A percentile compares a stretch with the other conserved stretches of the same genome.
Evolutionary conservation across 768 basidiomycete species (phyloP).

Genomic region (Calocybe cyanea): DNA sequence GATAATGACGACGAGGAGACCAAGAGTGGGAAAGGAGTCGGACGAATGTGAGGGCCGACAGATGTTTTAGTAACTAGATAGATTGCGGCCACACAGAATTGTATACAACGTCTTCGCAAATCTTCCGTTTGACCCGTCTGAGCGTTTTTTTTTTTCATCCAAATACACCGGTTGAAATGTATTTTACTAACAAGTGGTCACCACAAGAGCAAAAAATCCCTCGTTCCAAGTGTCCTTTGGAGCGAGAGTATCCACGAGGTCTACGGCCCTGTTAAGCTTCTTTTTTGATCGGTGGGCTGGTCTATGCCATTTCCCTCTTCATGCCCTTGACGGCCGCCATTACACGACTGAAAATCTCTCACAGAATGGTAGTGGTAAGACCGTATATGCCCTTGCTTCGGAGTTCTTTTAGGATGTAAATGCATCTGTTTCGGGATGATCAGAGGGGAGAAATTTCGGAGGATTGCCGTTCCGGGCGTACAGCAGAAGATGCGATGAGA

Average conservation of each 20-base stretch:
- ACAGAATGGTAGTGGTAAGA: conserved; percentile 60
- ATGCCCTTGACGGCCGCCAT: conserved; percentile 60
- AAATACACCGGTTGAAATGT: no score
- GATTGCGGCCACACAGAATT: no score
- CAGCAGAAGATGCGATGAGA: conserved; percentile 42
- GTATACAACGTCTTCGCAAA: no score
- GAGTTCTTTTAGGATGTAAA: conserved; percentile 55
- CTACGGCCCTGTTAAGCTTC: conserved; percentile 68
- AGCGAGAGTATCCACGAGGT: conserved; percentile 55
- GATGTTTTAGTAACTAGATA: no score
- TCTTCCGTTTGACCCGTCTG: no score
- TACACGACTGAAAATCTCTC: conserved; percentile 57
- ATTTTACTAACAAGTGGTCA: no score
- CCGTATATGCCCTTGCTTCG: conserved; percentile 76
- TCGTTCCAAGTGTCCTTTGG: no score
- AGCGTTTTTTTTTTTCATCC: no score
- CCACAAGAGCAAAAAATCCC: no score
- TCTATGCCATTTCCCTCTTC: conserved; percentile 45
- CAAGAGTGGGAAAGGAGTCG: no score
- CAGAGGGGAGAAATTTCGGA: conserved; percentile 36
- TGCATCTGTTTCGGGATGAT: conserved; percentile 26
- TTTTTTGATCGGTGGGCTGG: conserved; percentile 51
- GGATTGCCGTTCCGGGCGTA: conserved; percentile 48
- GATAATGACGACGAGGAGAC: no score
- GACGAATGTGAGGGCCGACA: no score